Conservation (phyloP, 495 filamentous ascomycete species). For the Penicillium paradoxum region DNA sequence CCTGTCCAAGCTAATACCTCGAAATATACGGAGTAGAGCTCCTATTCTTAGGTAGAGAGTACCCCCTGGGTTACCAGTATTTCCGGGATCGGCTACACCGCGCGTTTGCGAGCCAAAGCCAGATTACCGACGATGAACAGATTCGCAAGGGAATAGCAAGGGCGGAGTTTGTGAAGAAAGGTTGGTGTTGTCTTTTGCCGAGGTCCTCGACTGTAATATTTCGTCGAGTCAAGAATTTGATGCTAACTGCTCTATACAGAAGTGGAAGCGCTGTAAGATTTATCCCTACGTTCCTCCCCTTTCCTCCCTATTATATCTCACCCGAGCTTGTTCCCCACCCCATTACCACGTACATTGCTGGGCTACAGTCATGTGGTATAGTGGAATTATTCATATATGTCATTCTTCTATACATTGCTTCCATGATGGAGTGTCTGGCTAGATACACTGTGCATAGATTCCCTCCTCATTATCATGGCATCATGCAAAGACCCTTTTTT, state of each 20-base stretch:
- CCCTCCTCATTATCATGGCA: constrained; percentile 24
- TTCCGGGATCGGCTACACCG: constrained; percentile 76
- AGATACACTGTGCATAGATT: constrained; percentile 10
- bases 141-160: constrained; percentile 69
- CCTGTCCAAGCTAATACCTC: neutral
- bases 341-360: neutral
- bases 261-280: constrained; percentile 82
- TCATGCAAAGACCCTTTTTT: constrained; percentile 23
- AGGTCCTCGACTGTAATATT: neutral
- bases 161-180: constrained; percentile 89
- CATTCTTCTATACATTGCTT: constrained; percentile 15
- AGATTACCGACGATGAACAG: constrained; percentile 63
- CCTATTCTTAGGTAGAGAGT: constrained; percentile 76
- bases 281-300: neutral
- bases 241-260: constrained; percentile 43
- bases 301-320: neutral
- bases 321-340: neutral
- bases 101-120: constrained; percentile 72
- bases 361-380: neutral
- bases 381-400: constrained; percentile 9
- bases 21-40: constrained; percentile 64
- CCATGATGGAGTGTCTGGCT: constrained; percentile 5
- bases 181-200: constrained; percentile 36
- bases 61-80: constrained; percentile 81
- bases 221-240: neutral